These are phyloP conservation scores for Paramecium sonneborni DNA, from an alignment of 73 alveolate genomes.

Conservation along the genomic window DNA sequence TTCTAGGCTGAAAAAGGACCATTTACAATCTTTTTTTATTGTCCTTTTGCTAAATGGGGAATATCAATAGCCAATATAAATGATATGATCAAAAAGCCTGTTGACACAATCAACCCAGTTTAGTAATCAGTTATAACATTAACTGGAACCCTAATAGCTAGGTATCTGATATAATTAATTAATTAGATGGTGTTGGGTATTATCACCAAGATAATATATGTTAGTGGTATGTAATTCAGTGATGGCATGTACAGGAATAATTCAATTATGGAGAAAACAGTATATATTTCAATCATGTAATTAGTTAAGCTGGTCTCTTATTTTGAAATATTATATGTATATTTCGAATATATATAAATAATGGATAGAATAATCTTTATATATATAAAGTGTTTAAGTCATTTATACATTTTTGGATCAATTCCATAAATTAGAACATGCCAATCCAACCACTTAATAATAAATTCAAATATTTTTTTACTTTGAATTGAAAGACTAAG, in stretches of 20 bases:
- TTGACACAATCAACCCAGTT: constrained; percentile 4
- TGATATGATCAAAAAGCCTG: constrained; percentile 30
- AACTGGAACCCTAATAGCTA: not conserved
- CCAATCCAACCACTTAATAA: constrained; percentile 30
- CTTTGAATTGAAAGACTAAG: constrained; percentile 1
- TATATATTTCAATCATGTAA: not conserved
- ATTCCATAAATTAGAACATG: constrained; percentile 30
- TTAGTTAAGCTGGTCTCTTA: constrained; percentile 36
- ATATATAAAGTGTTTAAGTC: not conserved
- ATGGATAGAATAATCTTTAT: not conserved
- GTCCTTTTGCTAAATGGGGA: constrained; percentile 42
- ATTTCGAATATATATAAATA: not conserved
- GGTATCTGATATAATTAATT: not conserved
- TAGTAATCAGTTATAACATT: not conserved
- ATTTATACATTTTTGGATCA: not conserved
- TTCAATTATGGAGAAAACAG: constrained; percentile 44
- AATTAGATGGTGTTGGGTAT: constrained; percentile 43
- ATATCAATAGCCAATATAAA: constrained; percentile 40
- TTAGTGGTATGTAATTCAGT: not conserved
- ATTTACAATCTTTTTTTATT: constrained; percentile 35
- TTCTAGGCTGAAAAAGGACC: constrained; percentile 40
- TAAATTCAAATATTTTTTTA: not conserved
- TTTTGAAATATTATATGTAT: not conserved
- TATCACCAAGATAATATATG: not conserved
- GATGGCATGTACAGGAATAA: constrained; percentile 39